phyloP scores from a whole-genome alignment of 192 early-diverging fungal species.

The Spizellomyces punctatus region DNA sequence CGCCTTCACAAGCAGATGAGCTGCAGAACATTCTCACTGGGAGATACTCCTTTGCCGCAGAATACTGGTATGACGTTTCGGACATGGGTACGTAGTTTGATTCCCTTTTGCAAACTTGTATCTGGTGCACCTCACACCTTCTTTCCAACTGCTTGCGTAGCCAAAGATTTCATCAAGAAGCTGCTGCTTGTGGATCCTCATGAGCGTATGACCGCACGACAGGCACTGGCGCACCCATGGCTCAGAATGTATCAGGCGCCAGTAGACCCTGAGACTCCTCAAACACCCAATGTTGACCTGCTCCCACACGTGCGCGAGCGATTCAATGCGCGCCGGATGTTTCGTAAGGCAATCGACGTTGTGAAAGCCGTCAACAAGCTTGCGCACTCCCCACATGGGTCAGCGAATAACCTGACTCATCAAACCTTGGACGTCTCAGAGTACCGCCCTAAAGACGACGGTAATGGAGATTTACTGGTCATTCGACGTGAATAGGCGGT shows the following conservation, averaged over 20 bases:
- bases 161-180: slow-evolving; percentile 77
- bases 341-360: slow-evolving; percentile 66
- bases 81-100: slow-evolving; percentile 30
- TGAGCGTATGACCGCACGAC: slow-evolving; percentile 73
- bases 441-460: no score
- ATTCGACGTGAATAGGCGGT: no score
- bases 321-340: slow-evolving; percentile 65
- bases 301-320: slow-evolving; percentile 80
- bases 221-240: slow-evolving; percentile 88
- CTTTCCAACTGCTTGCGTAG: slow-evolving; percentile 40
- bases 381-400: slow-evolving; percentile 9
- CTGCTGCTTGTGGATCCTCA: slow-evolving; percentile 69
- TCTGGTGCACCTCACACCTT: neutral
- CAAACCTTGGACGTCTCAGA: no score
- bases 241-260: slow-evolving; percentile 46
- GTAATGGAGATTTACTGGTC: no score
- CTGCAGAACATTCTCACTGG: slow-evolving; percentile 48
- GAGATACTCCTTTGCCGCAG: slow-evolving; percentile 50
- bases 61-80: slow-evolving; percentile 76
- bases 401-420: neutral
- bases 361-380: slow-evolving; percentile 61
- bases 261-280: neutral
- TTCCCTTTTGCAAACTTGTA: neutral
- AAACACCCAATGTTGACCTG: slow-evolving; percentile 74
- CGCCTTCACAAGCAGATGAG: slow-evolving; percentile 45